A percentile compares a stretch with the other conserved stretches of the same genome.
Evolutionary conservation across 768 basidiomycete genomes (phyloP).

Genomic region (Candolleomyces eurysporus): DNA sequence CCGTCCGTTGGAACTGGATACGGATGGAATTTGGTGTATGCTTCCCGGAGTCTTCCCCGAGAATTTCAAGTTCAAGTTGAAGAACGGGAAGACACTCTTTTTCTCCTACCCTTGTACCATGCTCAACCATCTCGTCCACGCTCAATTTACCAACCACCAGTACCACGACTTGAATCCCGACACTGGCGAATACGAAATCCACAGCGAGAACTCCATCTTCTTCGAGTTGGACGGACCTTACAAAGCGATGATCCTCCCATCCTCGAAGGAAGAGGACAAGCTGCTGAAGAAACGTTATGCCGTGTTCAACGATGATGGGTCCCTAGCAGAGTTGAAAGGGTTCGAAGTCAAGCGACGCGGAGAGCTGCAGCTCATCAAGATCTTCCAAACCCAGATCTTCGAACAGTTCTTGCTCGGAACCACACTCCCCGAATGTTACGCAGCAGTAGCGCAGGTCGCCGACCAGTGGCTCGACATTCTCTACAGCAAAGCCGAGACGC

Average conservation of each 20-base stretch:
- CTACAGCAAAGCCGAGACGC: conserved; percentile 78
- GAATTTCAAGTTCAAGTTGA: conserved; percentile 93
- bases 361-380: conserved; percentile 97
- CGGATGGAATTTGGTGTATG: conserved; percentile 99
- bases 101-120: conserved; percentile 99
- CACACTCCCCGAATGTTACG: conserved; percentile 94
- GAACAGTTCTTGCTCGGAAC: conserved; percentile 93
- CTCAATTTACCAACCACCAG: conserved; percentile 94
- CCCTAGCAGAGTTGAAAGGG: conserved; percentile 96
- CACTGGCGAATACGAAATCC: conserved; percentile 80
- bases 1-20: conserved; percentile 94
- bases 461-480: conserved; percentile 98
- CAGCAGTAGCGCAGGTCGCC: conserved; percentile 88
- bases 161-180: conserved; percentile 90
- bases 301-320: conserved; percentile 97
- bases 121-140: conserved; percentile 97
- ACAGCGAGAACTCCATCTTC: conserved; percentile 98
- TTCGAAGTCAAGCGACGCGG: conserved; percentile 99
- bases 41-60: conserved; percentile 97
- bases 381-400: conserved; percentile 98
- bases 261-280: conserved; percentile 99
- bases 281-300: conserved; percentile 98
- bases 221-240: conserved; percentile 99
- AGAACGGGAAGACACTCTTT: conserved; percentile 79
- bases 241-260: conserved; percentile 98